Percentiles rank a stretch among this genome's conserved stretches.
Evolutionary conservation across 208 protist genomes (phyloP).

Genomic region (Crithidia thermophila): DNA sequence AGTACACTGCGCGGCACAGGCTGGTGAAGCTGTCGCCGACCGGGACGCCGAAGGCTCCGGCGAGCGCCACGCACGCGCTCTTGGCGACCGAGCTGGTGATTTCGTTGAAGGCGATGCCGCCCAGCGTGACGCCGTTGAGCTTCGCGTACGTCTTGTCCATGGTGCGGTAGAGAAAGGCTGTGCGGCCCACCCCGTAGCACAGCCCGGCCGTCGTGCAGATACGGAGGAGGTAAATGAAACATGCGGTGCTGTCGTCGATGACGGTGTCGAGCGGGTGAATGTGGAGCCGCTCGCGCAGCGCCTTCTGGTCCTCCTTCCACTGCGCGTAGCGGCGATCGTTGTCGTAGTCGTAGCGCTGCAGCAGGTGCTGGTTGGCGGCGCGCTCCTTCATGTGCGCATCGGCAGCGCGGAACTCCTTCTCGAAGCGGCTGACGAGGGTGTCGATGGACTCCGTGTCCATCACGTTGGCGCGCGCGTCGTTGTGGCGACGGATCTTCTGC

Average conservation of each 20-base stretch:
- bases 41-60: slow-evolving; percentile 50
- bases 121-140: slow-evolving; percentile 78
- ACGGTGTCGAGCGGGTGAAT: slow-evolving; percentile 85
- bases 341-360: slow-evolving; percentile 77
- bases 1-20: slow-evolving; percentile 23
- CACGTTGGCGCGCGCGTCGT: slow-evolving; percentile 40
- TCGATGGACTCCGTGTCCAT: slow-evolving; percentile 79
- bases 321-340: slow-evolving; percentile 73
- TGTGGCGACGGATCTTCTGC: slow-evolving; percentile 34
- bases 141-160: slow-evolving; percentile 92
- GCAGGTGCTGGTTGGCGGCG: slow-evolving; percentile 23
- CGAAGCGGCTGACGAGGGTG: slow-evolving; percentile 50
- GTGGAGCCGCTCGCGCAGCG: slow-evolving; percentile 55
- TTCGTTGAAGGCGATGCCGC: slow-evolving; percentile 67
- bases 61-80: slow-evolving; percentile 47
- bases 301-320: slow-evolving; percentile 70
- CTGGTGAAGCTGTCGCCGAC: slow-evolving; percentile 52
- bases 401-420: slow-evolving; percentile 58
- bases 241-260: slow-evolving; percentile 58
- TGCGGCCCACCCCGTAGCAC: slow-evolving; percentile 80
- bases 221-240: slow-evolving; percentile 64
- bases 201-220: slow-evolving; percentile 72
- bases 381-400: slow-evolving; percentile 56
- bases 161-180: slow-evolving; percentile 79
- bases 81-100: slow-evolving; percentile 67